phyloP scores from a whole-genome alignment of 2,329 filamentous ascomycete genomes.

The Kalmusia sp. region DNA sequence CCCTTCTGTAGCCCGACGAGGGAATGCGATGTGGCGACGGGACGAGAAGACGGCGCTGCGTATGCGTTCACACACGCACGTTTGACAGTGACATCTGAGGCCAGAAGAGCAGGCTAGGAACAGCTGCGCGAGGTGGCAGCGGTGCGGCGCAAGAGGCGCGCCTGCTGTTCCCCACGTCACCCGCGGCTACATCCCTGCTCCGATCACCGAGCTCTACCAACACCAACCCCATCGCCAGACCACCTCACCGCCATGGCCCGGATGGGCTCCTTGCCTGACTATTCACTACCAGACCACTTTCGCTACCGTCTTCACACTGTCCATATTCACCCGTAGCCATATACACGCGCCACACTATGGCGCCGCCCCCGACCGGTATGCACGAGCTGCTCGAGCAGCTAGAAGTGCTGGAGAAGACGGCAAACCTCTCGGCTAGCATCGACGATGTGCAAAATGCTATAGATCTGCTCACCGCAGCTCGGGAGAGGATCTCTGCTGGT shows the following conservation, averaged over 20 bases:
- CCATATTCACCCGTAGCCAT: slow-evolving; percentile 15
- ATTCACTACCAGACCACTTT: background rate
- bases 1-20: slow-evolving; percentile 20
- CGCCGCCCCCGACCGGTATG: slow-evolving; percentile 52
- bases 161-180: slow-evolving; percentile 31
- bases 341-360: slow-evolving; percentile 1
- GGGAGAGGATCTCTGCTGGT: slow-evolving; percentile 75
- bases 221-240: slow-evolving; percentile 18
- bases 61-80: background rate
- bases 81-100: background rate
- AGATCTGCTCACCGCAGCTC: slow-evolving; percentile 74
- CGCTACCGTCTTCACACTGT: background rate
- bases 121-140: slow-evolving; percentile 2
- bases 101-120: background rate
- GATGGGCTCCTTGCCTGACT: slow-evolving; percentile 15
- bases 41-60: background rate
- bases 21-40: background rate
- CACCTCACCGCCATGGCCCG: slow-evolving; percentile 32
- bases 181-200: slow-evolving; percentile 22
- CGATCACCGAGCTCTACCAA: slow-evolving; percentile 19
- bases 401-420: slow-evolving; percentile 71
- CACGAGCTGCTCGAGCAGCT: slow-evolving; percentile 76
- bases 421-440: slow-evolving; percentile 74
- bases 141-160: background rate
- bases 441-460: slow-evolving; percentile 85